These are phyloP conservation scores for Silybum marianum DNA, from an alignment of 129 eudicot genomes.

Conservation along the genomic window DNA sequence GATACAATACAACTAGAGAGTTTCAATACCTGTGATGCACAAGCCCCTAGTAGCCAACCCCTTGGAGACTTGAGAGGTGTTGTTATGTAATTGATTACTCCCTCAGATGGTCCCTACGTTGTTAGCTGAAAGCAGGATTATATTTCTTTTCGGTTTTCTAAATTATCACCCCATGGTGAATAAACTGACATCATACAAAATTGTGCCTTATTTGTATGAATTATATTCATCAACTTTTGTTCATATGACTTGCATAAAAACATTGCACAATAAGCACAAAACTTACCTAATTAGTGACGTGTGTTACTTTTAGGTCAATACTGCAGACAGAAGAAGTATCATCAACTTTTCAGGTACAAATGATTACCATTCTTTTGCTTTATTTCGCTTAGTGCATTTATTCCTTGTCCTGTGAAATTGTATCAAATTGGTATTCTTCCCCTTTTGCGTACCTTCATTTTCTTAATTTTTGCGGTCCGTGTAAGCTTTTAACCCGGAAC, in stretches of 20 bases:
- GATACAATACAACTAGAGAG: neutral
- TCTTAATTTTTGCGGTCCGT: neutral
- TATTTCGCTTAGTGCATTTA: neutral
- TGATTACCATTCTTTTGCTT: neutral
- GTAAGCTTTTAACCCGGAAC: neutral
- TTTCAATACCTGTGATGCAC: neutral
- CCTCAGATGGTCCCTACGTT: neutral
- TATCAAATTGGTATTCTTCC: neutral
- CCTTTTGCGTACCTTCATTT: slow-evolving; percentile 1
- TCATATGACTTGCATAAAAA: slow-evolving; percentile 7
- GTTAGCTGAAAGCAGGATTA: neutral
- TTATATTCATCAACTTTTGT: neutral
- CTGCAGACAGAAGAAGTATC: slow-evolving; percentile 43
- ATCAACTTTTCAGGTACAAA: slow-evolving; percentile 51
- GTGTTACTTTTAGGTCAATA: slow-evolving; percentile 46
- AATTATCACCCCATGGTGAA: neutral
- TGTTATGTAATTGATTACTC: neutral
- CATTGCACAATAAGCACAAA: slow-evolving; percentile 15
- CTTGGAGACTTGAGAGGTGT: neutral
- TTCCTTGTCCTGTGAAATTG: slow-evolving; percentile 2
- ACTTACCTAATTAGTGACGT: slow-evolving; percentile 18
- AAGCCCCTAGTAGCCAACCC: neutral
- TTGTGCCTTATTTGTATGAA: slow-evolving; percentile 4
- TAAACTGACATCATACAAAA: neutral
- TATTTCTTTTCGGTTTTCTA: neutral